Base-by-base conservation (phyloP, 192 early-diverging fungal genomes). In the Umbelopsis vinacea region DNA sequence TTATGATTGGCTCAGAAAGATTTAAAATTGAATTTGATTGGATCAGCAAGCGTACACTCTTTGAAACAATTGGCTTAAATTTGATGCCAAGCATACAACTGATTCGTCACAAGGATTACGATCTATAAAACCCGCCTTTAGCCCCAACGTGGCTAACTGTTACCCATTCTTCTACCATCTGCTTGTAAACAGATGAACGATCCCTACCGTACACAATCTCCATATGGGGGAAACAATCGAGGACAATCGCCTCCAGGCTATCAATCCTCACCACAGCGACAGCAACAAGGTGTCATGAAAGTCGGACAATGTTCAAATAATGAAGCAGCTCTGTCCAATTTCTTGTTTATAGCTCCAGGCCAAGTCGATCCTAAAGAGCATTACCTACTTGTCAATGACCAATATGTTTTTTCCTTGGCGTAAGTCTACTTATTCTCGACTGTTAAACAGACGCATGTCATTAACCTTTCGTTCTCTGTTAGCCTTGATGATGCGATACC, bases 341-440 rank as follows among this genome's bases (percentile, higher is more conserved):
- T 84, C 73, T 82, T 96, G n/a, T 89, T 88, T 46, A 84, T 95
- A 19, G 89, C 83, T 78, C 80, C 88, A 15, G 76, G 86, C 26
- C 92, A 94, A 75, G 92, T 97, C 71, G 81, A 91, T 43, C 83
- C 88, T 14, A 75, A 76, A 23, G 83, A 86, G 23, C 86, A 84
- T 47, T 95, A 96, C 76, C 85, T 96, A 26, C 71, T 90, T 21
- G 82, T 97, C 66, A 90, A 97, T 70, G 88, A 90, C 46, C 80
- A 87, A 68, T 95, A 84, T 78, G 89, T 93, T 8, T 97, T 98
- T 73, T 92, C 92, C 24, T 83, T 96, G 66, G 83, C 81, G 93
- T 92, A 78, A 52, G 78, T 35, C 40, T 6, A 4, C 40, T 43
- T 43, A 4, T 43, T 12, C 11, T 43, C 40, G 40, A 6, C 0